phyloP scores from a whole-genome alignment of 129 eudicot genomes.

The Ambrosia trifida region DNA sequence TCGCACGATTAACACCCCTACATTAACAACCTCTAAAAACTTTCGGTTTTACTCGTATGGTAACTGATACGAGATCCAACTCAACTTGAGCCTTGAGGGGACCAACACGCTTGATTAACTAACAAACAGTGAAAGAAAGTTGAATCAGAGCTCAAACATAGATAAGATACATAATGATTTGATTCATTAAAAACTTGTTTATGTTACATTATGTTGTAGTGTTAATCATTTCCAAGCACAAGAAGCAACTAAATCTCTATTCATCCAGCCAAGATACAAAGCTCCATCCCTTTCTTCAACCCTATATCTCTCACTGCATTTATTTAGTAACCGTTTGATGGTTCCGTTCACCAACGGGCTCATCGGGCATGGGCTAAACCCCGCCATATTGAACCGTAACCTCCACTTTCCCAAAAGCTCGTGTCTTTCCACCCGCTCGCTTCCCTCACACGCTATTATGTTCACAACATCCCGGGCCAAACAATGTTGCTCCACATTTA shows the following conservation, averaged over 20 bases:
- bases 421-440: slow-evolving; percentile 74
- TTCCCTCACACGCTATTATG: slow-evolving; percentile 82
- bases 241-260: slow-evolving; percentile 72
- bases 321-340: slow-evolving; percentile 47
- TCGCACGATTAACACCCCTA: too few relatives aligned
- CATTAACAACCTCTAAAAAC: too few relatives aligned
- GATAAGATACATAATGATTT: slow-evolving; percentile 16
- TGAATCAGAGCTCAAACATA: neutral
- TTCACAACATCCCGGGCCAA: slow-evolving; percentile 78
- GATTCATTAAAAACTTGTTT: slow-evolving; percentile 24
- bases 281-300: slow-evolving; percentile 80
- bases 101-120: neutral
- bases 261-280: slow-evolving; percentile 83
- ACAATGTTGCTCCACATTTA: slow-evolving; percentile 74
- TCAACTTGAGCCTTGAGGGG: too few relatives aligned
- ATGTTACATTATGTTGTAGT: slow-evolving; percentile 26
- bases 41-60: too few relatives aligned
- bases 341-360: slow-evolving; percentile 69
- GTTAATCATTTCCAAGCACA: slow-evolving; percentile 69
- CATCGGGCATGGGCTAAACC: slow-evolving; percentile 71
- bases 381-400: slow-evolving; percentile 76
- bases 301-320: slow-evolving; percentile 61
- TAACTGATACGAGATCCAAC: too few relatives aligned
- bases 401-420: slow-evolving; percentile 86
- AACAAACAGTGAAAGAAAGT: neutral